These are phyloP conservation scores for Fusarium longipes DNA, from an alignment of 2,329 filamentous ascomycete genomes.

Conservation along the genomic window DNA sequence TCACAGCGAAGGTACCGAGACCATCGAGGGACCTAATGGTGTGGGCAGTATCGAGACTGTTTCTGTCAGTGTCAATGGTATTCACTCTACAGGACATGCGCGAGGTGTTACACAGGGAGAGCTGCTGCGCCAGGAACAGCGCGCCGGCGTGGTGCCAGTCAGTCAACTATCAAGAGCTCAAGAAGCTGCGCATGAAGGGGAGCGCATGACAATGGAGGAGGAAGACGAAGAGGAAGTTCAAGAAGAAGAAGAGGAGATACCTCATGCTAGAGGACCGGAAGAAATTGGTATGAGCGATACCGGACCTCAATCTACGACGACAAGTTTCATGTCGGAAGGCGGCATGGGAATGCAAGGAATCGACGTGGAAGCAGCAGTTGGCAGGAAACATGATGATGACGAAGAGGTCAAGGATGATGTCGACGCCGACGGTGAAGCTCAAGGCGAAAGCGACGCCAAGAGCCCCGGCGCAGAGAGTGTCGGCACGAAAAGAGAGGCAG, in stretches of 20 bases:
- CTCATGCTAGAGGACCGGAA: constrained; percentile 86
- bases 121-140: constrained; percentile 85
- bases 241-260: constrained; percentile 68
- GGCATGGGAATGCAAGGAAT: constrained; percentile 65
- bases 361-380: constrained; percentile 71
- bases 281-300: constrained; percentile 88
- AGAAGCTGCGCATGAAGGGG: constrained; percentile 46
- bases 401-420: constrained; percentile 40
- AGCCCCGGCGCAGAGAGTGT: constrained; percentile 49
- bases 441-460: constrained; percentile 46
- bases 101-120: constrained; percentile 83
- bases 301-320: constrained; percentile 72
- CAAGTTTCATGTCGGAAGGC: constrained; percentile 54
- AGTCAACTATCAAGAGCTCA: constrained; percentile 65
- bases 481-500: constrained; percentile 67
- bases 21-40: constrained; percentile 83
- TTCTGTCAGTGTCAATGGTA: constrained; percentile 78
- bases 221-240: constrained; percentile 52
- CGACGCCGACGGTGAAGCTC: constrained; percentile 36
- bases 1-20: constrained; percentile 80
- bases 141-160: constrained; percentile 80
- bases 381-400: constrained; percentile 58
- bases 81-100: constrained; percentile 63
- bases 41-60: constrained; percentile 84
- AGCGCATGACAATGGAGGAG: constrained; percentile 43